These are phyloP conservation scores for Hysterium pulicare DNA, from an alignment of 2,329 filamentous ascomycete genomes.

Conservation along the genomic window DNA sequence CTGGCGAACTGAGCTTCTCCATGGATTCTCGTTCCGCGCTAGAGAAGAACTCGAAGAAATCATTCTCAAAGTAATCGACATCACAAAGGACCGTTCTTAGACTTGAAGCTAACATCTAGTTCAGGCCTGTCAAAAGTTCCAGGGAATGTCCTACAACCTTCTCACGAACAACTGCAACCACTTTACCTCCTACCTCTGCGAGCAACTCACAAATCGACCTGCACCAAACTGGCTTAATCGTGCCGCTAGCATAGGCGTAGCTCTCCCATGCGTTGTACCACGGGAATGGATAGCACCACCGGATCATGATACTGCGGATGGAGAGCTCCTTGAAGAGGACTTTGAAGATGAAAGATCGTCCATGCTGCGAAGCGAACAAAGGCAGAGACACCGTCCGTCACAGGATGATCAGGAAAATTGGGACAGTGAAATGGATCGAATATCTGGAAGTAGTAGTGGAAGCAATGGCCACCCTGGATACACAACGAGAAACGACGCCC, in stretches of 20 bases:
- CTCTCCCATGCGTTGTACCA: conserved; percentile 77
- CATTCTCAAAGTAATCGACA: conserved; percentile 50
- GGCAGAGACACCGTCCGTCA: conserved; percentile 24
- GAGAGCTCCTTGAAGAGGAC: conserved; percentile 61
- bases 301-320: conserved; percentile 70
- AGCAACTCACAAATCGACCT: conserved; percentile 65
- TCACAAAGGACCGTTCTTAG: not conserved
- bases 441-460: conserved; percentile 30
- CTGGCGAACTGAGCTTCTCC: conserved; percentile 70
- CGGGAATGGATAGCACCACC: conserved; percentile 78
- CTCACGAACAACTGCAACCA: conserved; percentile 86
- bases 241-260: conserved; percentile 77
- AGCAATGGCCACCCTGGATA: conserved; percentile 30
- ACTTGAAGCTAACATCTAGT: not conserved
- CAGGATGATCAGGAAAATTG: conserved; percentile 25
- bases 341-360: conserved; percentile 54
- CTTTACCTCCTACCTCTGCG: conserved; percentile 74
- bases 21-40: conserved; percentile 72
- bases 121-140: conserved; percentile 67
- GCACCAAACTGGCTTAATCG: conserved; percentile 77
- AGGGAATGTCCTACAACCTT: conserved; percentile 74
- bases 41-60: conserved; percentile 68
- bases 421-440: conserved; percentile 24
- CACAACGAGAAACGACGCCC: conserved; percentile 27
- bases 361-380: conserved; percentile 52